Percentiles rank a stretch among this genome's conserved stretches.
Conservation (phyloP, 2,329 filamentous ascomycete species). For the Colletotrichum simmondsii region DNA sequence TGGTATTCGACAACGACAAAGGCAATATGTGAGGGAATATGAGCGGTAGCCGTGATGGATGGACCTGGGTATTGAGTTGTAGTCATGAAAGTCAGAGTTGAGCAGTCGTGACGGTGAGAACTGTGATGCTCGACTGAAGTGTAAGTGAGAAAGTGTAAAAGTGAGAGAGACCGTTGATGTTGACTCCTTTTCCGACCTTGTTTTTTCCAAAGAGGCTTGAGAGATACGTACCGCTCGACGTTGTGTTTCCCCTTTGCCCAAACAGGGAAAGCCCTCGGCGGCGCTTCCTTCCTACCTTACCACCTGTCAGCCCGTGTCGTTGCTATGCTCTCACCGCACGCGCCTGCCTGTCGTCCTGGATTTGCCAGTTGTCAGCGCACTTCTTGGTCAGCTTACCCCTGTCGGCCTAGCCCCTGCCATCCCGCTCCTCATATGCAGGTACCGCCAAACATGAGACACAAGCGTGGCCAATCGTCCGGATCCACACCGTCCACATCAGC, state of each 20-base stretch:
- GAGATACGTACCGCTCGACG: not conserved
- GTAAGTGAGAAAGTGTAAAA: not conserved
- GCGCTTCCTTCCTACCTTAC: not conserved
- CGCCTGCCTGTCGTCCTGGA: not conserved
- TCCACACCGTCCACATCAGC: not conserved
- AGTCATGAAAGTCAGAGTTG: too few species aligned
- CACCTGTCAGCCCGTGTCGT: not conserved
- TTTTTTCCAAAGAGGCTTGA: not conserved
- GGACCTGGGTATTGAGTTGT: not conserved
- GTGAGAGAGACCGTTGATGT: not conserved
- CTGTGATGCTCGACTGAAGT: not conserved
- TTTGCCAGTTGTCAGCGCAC: slow-evolving; percentile 11
- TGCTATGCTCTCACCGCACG: too few species aligned
- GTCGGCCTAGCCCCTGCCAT: slow-evolving; percentile 21
- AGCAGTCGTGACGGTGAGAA: too few species aligned
- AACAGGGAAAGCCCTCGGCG: not conserved
- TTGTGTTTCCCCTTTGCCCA: slow-evolving; percentile 7
- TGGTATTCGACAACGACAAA: not conserved
- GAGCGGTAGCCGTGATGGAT: not conserved
- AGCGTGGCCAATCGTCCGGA: slow-evolving; percentile 24
- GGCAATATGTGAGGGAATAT: not conserved
- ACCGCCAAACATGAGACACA: slow-evolving; percentile 34
- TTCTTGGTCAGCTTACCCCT: not conserved
- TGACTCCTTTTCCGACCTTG: not conserved
- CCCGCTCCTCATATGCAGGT: slow-evolving; percentile 34